Evolutionary conservation across 2,329 filamentous ascomycete genomes (phyloP).

Genomic region (Cylindrodendrum hubeiense): DNA sequence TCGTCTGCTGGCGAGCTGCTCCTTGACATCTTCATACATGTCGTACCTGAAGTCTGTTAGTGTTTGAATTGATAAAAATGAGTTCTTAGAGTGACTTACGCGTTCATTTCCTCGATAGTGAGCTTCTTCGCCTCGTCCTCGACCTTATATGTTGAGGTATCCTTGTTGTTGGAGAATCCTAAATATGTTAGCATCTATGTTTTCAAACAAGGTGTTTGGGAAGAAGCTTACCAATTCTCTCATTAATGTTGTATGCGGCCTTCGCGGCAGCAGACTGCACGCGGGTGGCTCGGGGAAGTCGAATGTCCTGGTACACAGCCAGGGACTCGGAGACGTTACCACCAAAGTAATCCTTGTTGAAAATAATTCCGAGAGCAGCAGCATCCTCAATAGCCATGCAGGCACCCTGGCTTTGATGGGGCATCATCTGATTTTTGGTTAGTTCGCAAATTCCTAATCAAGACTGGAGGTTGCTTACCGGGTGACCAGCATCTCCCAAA

Average conservation of each 20-base stretch:
- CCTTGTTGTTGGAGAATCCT: constrained; percentile 73
- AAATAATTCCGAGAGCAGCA: constrained; percentile 72
- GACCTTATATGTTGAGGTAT: constrained; percentile 69
- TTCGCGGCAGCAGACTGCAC: constrained; percentile 70
- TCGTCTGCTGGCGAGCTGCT: constrained; percentile 53
- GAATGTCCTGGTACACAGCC: constrained; percentile 63
- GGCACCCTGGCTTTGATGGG: constrained; percentile 76
- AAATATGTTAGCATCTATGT: not conserved
- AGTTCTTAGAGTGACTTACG: constrained; percentile 55
- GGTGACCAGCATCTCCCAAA: constrained; percentile 76
- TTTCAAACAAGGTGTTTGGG: fast-evolving
- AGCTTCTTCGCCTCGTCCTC: constrained; percentile 71
- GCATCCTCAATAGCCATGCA: constrained; percentile 78
- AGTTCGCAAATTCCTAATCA: not conserved
- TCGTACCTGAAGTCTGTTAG: constrained; percentile 59
- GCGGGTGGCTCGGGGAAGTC: constrained; percentile 65
- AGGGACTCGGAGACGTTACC: constrained; percentile 63
- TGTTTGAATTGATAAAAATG: not conserved
- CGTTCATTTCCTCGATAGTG: constrained; percentile 79
- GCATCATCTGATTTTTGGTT: constrained; percentile 68
- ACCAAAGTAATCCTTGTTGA: constrained; percentile 60
- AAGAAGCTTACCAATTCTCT: constrained; percentile 65
- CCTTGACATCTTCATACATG: constrained; percentile 68
- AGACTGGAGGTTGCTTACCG: constrained; percentile 54
- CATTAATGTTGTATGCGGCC: constrained; percentile 72